Conservation (phyloP, 192 early-diverging fungal species). For the Umbelopsis vinacea region DNA sequence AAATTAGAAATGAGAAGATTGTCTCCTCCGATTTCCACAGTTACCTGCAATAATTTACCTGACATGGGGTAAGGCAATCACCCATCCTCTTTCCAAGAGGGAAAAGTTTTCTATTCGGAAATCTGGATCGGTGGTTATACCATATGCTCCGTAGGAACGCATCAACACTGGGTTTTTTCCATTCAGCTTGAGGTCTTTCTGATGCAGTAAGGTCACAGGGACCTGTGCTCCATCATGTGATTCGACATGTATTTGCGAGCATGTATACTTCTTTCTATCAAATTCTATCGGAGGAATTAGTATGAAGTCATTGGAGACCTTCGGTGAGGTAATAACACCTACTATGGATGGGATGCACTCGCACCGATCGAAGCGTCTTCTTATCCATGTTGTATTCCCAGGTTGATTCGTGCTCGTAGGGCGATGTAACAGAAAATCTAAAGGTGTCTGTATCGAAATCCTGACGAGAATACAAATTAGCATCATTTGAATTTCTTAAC, state of each 20-base stretch:
- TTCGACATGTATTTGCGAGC: conserved; percentile 50
- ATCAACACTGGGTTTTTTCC: conserved; percentile 63
- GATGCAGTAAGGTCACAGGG: conserved; percentile 70
- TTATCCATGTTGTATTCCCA: conserved; percentile 69
- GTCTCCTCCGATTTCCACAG: too few species aligned
- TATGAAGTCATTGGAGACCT: background rate
- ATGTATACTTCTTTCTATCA: conserved; percentile 49
- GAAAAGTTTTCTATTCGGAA: conserved; percentile 79
- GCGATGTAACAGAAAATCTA: conserved; percentile 66
- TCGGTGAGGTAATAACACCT: conserved; percentile 24
- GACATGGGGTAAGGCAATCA: conserved; percentile 83
- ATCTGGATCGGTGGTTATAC: conserved; percentile 73
- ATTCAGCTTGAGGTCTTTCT: conserved; percentile 49
- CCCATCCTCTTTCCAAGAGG: conserved; percentile 79
- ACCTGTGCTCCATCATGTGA: conserved; percentile 50
- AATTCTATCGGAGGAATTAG: conserved; percentile 37
- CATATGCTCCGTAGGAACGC: conserved; percentile 85
- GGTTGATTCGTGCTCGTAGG: conserved; percentile 66
- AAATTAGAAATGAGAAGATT: too few species aligned
- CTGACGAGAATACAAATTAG: conserved; percentile 26
- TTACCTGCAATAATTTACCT: conserved; percentile 26
- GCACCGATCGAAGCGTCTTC: conserved; percentile 45
- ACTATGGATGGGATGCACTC: conserved; percentile 53
- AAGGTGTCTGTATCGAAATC: conserved; percentile 60
- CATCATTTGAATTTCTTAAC: too few species aligned